Percentiles rank a stretch among this genome's conserved stretches.
Conservation (phyloP, 768 basidiomycete species). For the Psilocybe sp. region DNA sequence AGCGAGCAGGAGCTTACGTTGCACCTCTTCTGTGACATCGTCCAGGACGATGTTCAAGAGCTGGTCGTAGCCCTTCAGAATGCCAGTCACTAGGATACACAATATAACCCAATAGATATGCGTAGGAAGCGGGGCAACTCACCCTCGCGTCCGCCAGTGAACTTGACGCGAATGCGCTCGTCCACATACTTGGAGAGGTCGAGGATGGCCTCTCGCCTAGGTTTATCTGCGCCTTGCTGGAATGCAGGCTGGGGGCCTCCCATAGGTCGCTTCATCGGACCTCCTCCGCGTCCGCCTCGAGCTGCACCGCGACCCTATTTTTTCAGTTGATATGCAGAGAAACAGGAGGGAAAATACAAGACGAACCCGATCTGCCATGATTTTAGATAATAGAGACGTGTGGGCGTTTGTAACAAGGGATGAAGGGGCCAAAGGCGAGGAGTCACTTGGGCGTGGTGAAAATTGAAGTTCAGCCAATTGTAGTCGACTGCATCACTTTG, state of each 20-base stretch:
- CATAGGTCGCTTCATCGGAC: slow-evolving; percentile 44
- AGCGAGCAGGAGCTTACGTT: slow-evolving; percentile 14
- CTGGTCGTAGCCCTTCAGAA: slow-evolving; percentile 95
- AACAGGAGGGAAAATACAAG: slow-evolving; percentile 11
- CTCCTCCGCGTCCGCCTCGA: slow-evolving; percentile 40
- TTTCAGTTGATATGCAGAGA: slow-evolving; percentile 34
- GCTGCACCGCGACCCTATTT: slow-evolving; percentile 58
- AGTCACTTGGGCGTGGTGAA: slow-evolving; percentile 19
- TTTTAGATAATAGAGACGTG: slow-evolving; percentile 7
- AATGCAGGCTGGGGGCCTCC: slow-evolving; percentile 37
- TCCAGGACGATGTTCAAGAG: slow-evolving; percentile 96
- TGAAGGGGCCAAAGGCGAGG: too few relatives aligned
- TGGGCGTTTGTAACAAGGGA: slow-evolving; percentile 6
- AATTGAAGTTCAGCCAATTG: slow-evolving; percentile 22
- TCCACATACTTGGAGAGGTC: slow-evolving; percentile 94
- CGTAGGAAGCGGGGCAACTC: neutral
- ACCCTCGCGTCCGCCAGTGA: slow-evolving; percentile 98
- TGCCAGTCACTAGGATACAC: slow-evolving; percentile 68
- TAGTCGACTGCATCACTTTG: slow-evolving; percentile 12
- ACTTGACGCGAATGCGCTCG: slow-evolving; percentile 91
- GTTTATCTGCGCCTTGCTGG: slow-evolving; percentile 60
- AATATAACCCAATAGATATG: slow-evolving; percentile 8
- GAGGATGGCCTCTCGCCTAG: slow-evolving; percentile 90
- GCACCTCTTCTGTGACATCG: slow-evolving; percentile 79
- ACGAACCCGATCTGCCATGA: slow-evolving; percentile 65